These are phyloP conservation scores for Casuarina cunninghamiana DNA, from an alignment of 306 rosid genomes.

Conservation along the genomic window DNA sequence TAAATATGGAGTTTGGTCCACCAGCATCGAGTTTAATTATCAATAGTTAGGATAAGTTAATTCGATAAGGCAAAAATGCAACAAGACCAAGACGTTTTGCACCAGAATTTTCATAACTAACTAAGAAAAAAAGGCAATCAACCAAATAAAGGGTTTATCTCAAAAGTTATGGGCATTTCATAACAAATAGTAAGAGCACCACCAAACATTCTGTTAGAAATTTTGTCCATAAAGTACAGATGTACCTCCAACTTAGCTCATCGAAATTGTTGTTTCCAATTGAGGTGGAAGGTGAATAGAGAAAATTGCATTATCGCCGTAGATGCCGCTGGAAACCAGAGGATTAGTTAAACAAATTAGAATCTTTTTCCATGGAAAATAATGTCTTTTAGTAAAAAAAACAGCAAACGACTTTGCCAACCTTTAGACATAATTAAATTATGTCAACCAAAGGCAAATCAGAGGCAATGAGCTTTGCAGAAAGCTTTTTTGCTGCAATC, in stretches of 20 bases:
- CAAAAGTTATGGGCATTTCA: background rate
- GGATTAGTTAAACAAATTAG: slow-evolving; percentile 6
- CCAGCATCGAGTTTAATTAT: background rate
- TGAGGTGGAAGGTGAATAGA: slow-evolving; percentile 20
- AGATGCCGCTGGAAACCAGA: slow-evolving; percentile 64
- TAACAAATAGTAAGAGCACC: background rate
- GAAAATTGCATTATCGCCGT: slow-evolving; percentile 41
- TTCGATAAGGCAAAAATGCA: background rate
- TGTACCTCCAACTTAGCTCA: slow-evolving; percentile 23
- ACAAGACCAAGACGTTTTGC: background rate
- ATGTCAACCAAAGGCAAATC: background rate
- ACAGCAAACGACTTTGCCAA: slow-evolving; percentile 2
- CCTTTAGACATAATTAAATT: background rate
- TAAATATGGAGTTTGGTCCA: background rate
- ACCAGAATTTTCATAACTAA: background rate
- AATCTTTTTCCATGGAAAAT: slow-evolving; percentile 8
- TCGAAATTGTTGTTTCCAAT: slow-evolving; percentile 13
- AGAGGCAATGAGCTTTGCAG: slow-evolving; percentile 12
- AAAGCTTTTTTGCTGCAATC: background rate
- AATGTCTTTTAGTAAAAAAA: slow-evolving; percentile 5
- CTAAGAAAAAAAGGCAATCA: background rate
- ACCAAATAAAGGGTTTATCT: background rate
- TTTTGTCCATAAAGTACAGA: slow-evolving; percentile 17
- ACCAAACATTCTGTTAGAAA: slow-evolving; percentile 2
- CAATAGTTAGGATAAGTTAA: background rate